Conservation (phyloP, 2,329 filamentous ascomycete genomes). For the Monosporascus sp. region DNA sequence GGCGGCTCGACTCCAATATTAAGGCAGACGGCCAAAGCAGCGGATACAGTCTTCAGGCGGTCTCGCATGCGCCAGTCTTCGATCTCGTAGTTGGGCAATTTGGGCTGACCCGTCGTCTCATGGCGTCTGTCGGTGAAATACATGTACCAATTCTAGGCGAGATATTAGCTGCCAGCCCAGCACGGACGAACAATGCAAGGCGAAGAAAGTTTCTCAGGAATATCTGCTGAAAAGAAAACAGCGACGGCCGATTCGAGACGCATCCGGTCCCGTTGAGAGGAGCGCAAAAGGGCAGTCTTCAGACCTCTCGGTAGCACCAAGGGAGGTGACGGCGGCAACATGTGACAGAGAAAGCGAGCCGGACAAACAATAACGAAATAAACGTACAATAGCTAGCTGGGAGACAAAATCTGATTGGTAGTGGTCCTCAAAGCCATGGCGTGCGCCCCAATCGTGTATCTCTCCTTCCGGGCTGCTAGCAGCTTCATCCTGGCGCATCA, state of each 20-base stretch:
- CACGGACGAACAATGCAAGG: background rate
- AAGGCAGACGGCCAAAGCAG: constrained; percentile 86
- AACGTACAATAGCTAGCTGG: constrained; percentile 71
- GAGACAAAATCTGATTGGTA: constrained; percentile 87
- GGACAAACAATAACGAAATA: constrained; percentile 1
- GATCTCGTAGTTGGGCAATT: constrained; percentile 59
- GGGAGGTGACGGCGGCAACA: background rate
- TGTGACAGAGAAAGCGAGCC: constrained; percentile 4
- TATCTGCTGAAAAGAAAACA: no score
- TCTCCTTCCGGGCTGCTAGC: constrained; percentile 39
- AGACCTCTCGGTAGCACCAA: background rate
- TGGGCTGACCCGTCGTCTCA: constrained; percentile 86
- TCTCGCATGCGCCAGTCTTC: constrained; percentile 98
- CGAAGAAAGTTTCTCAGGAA: no score
- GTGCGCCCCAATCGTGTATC: constrained; percentile 51
- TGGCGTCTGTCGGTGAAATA: constrained; percentile 98
- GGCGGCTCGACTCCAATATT: constrained; percentile 98
- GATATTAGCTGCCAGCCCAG: constrained; percentile 9
- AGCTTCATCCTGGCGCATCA: constrained; percentile 34
- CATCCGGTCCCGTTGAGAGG: no score
- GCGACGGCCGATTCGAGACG: no score
- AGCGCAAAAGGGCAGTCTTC: no score
- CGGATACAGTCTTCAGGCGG: constrained; percentile 91
- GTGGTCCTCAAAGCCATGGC: constrained; percentile 90
- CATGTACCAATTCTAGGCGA: constrained; percentile 91